Base-by-base conservation (phyloP, 768 basidiomycete genomes). In the Tulasnella sp. region DNA sequence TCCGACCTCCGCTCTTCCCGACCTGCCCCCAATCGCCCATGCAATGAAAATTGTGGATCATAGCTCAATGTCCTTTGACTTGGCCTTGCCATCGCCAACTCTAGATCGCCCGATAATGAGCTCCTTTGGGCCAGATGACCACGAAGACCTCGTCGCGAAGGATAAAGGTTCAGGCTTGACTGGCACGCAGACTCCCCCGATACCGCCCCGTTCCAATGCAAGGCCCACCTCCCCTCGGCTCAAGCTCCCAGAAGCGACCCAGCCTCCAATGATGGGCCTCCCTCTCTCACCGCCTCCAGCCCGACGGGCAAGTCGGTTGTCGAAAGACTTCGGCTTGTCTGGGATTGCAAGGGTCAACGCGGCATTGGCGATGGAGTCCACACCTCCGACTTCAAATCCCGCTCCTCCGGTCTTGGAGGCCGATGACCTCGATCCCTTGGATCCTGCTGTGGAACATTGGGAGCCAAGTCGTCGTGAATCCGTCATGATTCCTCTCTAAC, bases 391-490 rank as follows among this genome's bases (percentile, higher is more conserved):
- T 14, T 58, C 27, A 8, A 58, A 9, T 58, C 62, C 10, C 31
- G 6, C 62, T 31, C 62, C 62, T 68, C 62, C 62, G 16, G n/a
- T 68, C 21, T 68, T 34, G 72, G 72, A 74, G 39, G 14, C 3
- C 38, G 38, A 39, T 39, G 72, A n/a, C 14, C 3, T 74, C n/a
- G 38, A 39, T 10, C 34, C 71, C 16, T n/a, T 36, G 71, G 71
- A 38, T 21, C 72, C 39, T 39, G 14, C 36, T 1, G 72, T 39
- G 34, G 72, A 74, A 46, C 39, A 74, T 19, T 74, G 72, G 72
- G 72, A 74, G 72, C 72, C 72, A 5, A 74, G 72, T 74, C 38
- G 38, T 40, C 72, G 72, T 19, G 72, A 74, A 34, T 74, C 72
- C 19, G 72, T 74, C 9, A 39, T 74, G 39, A 39, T 74, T 21